These are phyloP conservation scores for Globisporangium heterothallicum DNA, from an alignment of 352 stramenopile species.

Conservation along the genomic window DNA sequence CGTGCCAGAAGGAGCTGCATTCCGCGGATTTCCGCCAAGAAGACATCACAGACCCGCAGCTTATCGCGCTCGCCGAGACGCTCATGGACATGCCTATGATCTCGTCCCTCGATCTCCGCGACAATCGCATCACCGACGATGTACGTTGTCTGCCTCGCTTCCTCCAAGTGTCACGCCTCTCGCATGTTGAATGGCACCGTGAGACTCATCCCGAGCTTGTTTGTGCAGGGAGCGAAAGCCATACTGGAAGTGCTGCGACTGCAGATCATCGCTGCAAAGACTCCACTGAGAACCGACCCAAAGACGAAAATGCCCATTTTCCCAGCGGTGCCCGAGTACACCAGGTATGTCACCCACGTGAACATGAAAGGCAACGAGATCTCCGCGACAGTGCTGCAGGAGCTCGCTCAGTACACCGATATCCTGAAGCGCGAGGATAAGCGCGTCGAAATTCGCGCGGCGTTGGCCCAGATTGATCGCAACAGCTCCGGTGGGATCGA, in stretches of 20 bases:
- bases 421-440: slow-evolving; percentile 75
- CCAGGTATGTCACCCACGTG: slow-evolving; percentile 63
- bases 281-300: slow-evolving; percentile 34
- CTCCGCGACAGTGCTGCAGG: slow-evolving; percentile 45
- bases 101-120: slow-evolving; percentile 64
- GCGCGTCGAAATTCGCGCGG: slow-evolving; percentile 65
- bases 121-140: slow-evolving; percentile 79
- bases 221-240: slow-evolving; percentile 55
- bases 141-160: slow-evolving; percentile 18
- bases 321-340: slow-evolving; percentile 44
- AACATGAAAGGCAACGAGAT: slow-evolving; percentile 81
- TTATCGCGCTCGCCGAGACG: slow-evolving; percentile 73
- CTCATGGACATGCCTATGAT: slow-evolving; percentile 74
- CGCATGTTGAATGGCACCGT: neutral
- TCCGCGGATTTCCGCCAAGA: slow-evolving; percentile 71
- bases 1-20: slow-evolving; percentile 72
- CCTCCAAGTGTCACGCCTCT: too few relatives aligned
- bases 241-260: slow-evolving; percentile 71
- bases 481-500: slow-evolving; percentile 52
- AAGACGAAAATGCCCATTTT: slow-evolving; percentile 49
- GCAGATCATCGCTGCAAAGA: slow-evolving; percentile 74
- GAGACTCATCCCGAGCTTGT: neutral
- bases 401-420: slow-evolving; percentile 71
- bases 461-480: slow-evolving; percentile 66
- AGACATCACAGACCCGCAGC: slow-evolving; percentile 73